Percentiles rank a stretch among this genome's conserved stretches.
Evolutionary conservation across 2,329 filamentous ascomycete genomes (phyloP).

Genomic region (Colletotrichum melonis): DNA sequence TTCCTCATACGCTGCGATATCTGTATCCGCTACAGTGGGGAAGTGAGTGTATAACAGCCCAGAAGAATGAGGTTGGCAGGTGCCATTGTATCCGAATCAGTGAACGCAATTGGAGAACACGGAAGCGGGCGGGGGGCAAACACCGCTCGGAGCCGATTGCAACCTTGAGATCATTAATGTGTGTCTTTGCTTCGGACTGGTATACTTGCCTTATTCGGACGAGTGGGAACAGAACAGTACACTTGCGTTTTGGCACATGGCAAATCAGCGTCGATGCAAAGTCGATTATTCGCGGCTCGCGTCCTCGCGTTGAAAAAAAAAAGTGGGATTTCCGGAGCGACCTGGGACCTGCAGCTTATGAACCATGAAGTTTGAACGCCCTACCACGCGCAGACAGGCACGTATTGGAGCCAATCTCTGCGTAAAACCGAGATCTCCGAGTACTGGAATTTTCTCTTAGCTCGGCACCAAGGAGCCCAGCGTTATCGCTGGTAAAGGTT

Average conservation of each 20-base stretch:
- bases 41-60: background rate
- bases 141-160: background rate
- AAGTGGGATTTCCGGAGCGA: too few relatives aligned
- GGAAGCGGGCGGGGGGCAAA: background rate
- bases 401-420: background rate
- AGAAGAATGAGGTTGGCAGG: background rate
- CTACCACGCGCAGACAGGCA: background rate
- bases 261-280: background rate
- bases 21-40: too few relatives aligned
- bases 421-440: constrained; percentile 4
- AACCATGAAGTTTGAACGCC: too few relatives aligned
- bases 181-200: background rate
- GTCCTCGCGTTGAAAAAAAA: background rate
- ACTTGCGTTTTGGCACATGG: background rate
- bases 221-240: too few relatives aligned
- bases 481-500: background rate
- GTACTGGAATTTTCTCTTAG: background rate
- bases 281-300: background rate
- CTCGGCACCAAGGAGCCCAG: background rate
- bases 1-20: background rate
- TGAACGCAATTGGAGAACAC: background rate
- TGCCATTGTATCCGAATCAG: background rate
- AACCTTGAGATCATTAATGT: background rate
- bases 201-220: background rate
- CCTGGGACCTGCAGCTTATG: background rate